Evolutionary conservation across 768 basidiomycete genomes (phyloP).

Genomic region (Paxillus ammoniavirescens): DNA sequence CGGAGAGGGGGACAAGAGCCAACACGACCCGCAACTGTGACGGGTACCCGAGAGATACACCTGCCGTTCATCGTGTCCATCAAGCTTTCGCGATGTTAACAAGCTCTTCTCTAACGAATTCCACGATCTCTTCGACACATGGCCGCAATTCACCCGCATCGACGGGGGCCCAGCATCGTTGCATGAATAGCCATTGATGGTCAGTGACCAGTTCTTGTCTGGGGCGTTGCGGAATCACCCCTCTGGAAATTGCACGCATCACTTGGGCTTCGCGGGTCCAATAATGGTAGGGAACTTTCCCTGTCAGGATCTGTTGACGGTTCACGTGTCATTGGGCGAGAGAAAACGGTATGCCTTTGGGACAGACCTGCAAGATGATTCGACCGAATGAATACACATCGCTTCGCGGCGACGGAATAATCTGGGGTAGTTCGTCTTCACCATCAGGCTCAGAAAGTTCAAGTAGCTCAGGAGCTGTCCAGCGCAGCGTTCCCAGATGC

Average conservation of each 20-base stretch:
- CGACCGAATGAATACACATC: constrained; percentile 34
- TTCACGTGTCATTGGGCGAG: no score
- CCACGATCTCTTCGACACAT: constrained; percentile 21
- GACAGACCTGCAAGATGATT: not conserved
- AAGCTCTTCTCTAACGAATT: not conserved
- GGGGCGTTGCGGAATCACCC: not conserved
- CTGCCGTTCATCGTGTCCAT: no score
- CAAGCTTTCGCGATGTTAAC: not conserved
- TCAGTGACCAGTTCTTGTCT: not conserved
- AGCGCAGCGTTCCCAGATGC: constrained; percentile 39
- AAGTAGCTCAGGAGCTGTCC: constrained; percentile 42
- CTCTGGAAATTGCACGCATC: not conserved
- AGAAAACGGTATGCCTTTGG: no score
- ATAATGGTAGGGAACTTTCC: constrained; percentile 7
- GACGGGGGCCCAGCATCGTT: constrained; percentile 17
- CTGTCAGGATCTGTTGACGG: not conserved
- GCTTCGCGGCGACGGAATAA: constrained; percentile 13
- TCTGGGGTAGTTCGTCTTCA: not conserved
- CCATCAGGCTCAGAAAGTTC: not conserved
- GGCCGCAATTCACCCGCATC: constrained; percentile 26
- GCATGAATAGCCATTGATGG: not conserved
- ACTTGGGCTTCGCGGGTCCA: constrained; percentile 1
- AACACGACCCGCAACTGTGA: no score
- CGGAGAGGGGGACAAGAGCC: no score
- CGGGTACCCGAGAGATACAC: no score